A percentile compares a stretch with the other conserved stretches of the same genome.
Evolutionary conservation across 225 moss, liverwort and hornwort species (phyloP).

Genomic region (Marchantia polymorpha): DNA sequence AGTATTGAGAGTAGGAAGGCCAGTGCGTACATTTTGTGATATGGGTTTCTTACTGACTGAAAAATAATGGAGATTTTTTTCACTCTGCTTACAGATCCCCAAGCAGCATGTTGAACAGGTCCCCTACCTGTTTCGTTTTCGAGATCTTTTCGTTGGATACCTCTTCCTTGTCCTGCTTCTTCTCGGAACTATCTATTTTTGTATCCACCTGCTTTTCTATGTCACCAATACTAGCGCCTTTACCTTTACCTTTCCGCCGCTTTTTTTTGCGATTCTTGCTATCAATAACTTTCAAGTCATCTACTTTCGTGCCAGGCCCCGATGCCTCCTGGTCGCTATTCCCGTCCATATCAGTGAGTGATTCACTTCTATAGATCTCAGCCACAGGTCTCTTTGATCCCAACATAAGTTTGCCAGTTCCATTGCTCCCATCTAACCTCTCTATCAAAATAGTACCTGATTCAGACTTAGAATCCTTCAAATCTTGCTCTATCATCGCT

Average conservation of each 20-base stretch:
- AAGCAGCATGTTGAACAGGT: constrained; percentile 4
- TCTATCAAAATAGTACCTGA: neutral
- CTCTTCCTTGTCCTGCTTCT: neutral
- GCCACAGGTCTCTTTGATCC: neutral
- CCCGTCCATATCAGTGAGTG: neutral
- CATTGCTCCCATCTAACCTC: neutral
- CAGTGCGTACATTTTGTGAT: no score
- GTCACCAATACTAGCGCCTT: neutral
- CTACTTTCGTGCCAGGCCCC: neutral
- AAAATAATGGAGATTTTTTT: no score
- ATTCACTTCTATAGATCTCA: neutral
- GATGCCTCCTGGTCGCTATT: neutral
- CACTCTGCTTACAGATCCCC: neutral
- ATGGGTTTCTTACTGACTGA: no score
- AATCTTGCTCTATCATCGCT: neutral
- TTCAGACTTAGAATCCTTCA: neutral
- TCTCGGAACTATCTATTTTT: neutral
- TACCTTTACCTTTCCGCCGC: neutral
- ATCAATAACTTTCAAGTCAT: neutral
- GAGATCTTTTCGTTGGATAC: neutral
- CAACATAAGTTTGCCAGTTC: no score
- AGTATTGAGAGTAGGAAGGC: no score
- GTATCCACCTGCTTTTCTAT: neutral
- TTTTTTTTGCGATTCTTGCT: neutral
- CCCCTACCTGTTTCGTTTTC: neutral